Evolutionary conservation across 495 filamentous ascomycete genomes (phyloP), one percentile per base, ranked within the genome.

Genomic region (Aspergillus haitiensis): DNA sequence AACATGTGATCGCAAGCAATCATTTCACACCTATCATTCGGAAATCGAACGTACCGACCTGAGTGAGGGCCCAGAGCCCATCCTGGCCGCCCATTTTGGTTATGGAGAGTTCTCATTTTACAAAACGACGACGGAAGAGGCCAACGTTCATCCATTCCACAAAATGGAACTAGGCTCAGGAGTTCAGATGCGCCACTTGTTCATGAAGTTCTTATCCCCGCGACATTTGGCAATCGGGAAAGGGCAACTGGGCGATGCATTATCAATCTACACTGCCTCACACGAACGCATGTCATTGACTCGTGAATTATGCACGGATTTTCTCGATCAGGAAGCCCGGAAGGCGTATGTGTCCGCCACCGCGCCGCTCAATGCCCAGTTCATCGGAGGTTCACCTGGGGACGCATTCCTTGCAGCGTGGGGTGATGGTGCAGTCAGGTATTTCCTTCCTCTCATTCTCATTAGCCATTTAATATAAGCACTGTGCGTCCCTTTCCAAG

Each of bases 351-450:
- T 85, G 16, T 81, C 82, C 59, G 76, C 83, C 6, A 80, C 86
- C 15, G 70, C 76, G 1, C 76, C 85, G 5, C 65, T 88, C 1
- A 72, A 79, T 33, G 46, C 65, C 56, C 50, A 75, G 63, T 40
- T 58, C 56, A 27, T 68, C 46, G 33, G 68, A 63, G 51, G 64
- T 31, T 62, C 62, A 10, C 60, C 68, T 3, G 82, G 81, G 2
- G 70, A 87, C 42, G 66, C 83, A 1, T 88, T 89, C 49, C 73
- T 90, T 5, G 79, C 81, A 31, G 84, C 84, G 5, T 86, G 85
- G 71, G 85, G 82, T 48, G 83, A 87, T 66, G 80, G 83, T 11
- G 70, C 75, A 18, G 77, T 85, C 44, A 68, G 82, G 82, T 81
- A 76, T 21, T 56, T 48, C 12, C 21, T 32, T 15, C 7, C 37